These are phyloP conservation scores for Isatis tinctoria DNA, from an alignment of 345 rosid genomes.

Conservation along the genomic window DNA sequence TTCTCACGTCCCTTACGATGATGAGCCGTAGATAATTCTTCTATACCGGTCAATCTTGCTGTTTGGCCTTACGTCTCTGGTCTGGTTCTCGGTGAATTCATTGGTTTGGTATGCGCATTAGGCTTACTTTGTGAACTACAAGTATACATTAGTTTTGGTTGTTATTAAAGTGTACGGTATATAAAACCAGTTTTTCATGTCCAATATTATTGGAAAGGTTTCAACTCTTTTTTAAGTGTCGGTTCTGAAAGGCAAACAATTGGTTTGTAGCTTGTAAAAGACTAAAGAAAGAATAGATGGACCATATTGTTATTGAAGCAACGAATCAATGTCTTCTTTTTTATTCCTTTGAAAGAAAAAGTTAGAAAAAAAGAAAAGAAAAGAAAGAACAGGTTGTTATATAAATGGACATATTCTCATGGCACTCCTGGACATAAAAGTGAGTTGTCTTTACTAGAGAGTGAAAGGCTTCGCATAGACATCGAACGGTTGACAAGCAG, in stretches of 20 bases:
- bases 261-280: not conserved
- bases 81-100: not conserved
- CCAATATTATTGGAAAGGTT: no score
- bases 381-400: not conserved
- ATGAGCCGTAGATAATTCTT: constrained; percentile 54
- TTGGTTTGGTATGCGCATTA: not conserved
- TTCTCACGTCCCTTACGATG: constrained; percentile 58
- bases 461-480: constrained; percentile 64
- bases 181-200: no score
- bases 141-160: not conserved
- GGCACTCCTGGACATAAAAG: constrained; percentile 19
- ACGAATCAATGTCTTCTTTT: constrained; percentile 6
- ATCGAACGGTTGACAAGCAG: constrained; percentile 70
- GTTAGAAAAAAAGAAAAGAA: not conserved
- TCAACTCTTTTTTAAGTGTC: no score
- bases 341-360: not conserved
- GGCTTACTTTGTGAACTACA: not conserved
- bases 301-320: not conserved
- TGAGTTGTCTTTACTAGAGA: constrained; percentile 37
- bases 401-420: constrained; percentile 4
- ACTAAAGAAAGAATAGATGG: not conserved
- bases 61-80: not conserved
- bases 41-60: not conserved
- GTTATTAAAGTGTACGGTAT: no score
- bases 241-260: not conserved